Base-by-base conservation (phyloP, 768 basidiomycete genomes). In the Arthromyces matolae region DNA sequence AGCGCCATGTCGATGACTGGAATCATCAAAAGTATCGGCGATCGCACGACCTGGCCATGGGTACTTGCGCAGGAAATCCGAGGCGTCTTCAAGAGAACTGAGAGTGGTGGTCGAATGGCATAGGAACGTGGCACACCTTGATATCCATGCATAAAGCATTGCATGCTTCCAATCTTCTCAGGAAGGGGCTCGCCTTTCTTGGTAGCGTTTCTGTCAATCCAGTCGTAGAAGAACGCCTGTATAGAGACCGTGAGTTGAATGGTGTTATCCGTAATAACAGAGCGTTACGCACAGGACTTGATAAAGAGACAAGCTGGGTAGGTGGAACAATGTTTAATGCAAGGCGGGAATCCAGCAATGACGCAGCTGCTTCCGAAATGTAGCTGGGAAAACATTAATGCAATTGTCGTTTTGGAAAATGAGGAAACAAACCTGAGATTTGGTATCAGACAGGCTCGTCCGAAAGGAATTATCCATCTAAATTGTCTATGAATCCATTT, bases 401-500 rank as follows among this genome's bases (percentile, higher is more conserved):
- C 28, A 8, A 25, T 7, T 16, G 33, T 12, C 35, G n/a, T 13
- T 16, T 34, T 22, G 34, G 31, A 31, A 44, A n/a, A n/a, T 23
- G n/a, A 24, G 38, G 51, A 47, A 28, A 54, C 52, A 32, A 52
- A 86, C 88, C 89, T 91, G 22, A 93, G 70, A 64, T 93, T 92
- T 20, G 92, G 92, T 61, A 93, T 89, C 43, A 94, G 78, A 59
- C 90, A 95, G 18, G 86, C 80, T 28, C 93, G 77, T 12, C 93
- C 93, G 61, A 94, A 94, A 22, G 90, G 90, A 57, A 93, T 89
- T 44, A 93, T 81, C 86, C 86, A 92, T 50, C 86, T 79, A 59
- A 92, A 84, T 61, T 93, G 86, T 53, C 89, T 78, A 67, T 92
- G 90, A 23, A 92, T 68, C 89, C 90, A 92, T 75, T 92, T 92